These are phyloP conservation scores for Spinacia oleracea DNA, from an alignment of 179 eudicot genomes.

Conservation along the genomic window DNA sequence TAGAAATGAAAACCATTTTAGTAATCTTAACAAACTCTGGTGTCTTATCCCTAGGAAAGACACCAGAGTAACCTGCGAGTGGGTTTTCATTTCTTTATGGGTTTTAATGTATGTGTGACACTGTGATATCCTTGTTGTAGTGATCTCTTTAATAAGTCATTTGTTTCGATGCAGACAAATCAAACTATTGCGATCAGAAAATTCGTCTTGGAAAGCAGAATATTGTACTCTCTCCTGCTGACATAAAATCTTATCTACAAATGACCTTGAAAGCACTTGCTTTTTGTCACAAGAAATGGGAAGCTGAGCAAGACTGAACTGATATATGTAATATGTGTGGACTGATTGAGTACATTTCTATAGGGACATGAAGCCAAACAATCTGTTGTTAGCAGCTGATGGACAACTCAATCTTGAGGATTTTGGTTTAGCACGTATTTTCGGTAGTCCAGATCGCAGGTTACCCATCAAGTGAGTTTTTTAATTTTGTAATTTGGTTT, in stretches of 20 bases:
- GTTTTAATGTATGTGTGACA: neutral
- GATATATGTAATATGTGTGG: slow-evolving; percentile 19
- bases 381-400: slow-evolving; percentile 70
- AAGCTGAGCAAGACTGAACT: slow-evolving; percentile 10
- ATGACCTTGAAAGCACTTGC: slow-evolving; percentile 95
- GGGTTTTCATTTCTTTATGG: too few relatives aligned
- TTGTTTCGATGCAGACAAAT: slow-evolving; percentile 57
- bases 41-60: too few relatives aligned
- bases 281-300: slow-evolving; percentile 95
- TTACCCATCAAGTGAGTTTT: slow-evolving; percentile 80
- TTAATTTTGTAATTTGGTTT: too few relatives aligned
- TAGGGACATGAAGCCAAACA: slow-evolving; percentile 99
- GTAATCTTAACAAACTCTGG: too few relatives aligned
- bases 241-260: slow-evolving; percentile 81
- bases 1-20: too few relatives aligned
- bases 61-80: too few relatives aligned
- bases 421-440: slow-evolving; percentile 94
- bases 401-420: slow-evolving; percentile 93
- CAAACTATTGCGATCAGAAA: slow-evolving; percentile 89
- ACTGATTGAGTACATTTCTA: slow-evolving; percentile 13
- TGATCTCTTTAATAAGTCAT: neutral
- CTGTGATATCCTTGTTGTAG: neutral
- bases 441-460: slow-evolving; percentile 91
- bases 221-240: slow-evolving; percentile 89
- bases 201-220: slow-evolving; percentile 94